Evolutionary conservation across 805 yeast species (phyloP), one percentile per base, ranked within the genome.

Genomic region (Isabelozyma pseudorhagii): DNA sequence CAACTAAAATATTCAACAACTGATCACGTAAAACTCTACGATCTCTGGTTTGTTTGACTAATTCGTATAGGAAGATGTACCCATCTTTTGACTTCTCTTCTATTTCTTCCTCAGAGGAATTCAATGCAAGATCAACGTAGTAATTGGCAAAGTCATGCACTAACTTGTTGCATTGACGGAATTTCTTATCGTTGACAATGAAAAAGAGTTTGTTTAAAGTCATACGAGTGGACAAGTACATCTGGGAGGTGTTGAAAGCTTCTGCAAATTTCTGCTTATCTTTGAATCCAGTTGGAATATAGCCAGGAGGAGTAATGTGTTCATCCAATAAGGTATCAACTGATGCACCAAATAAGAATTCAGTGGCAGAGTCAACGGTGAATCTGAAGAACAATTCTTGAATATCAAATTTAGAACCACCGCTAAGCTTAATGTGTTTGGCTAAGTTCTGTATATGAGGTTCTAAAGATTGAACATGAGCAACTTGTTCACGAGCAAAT

Each of bases 1-100:
- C 84, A 18, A 79, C 60, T 49, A 79, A 67, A 49, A 80, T 73
- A 57, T 77, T 79, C 60, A 79, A 66, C 40, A 77, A 67, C 62
- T 80, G 83, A 58, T 77, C 81, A 46, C 82, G 68, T 50, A 79
- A 72, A 14, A 71, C 68, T 46, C 52, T 62, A 17, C 79, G 78
- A 55, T 80, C 75, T 49, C 74, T 68, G 13, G 82, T 77, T 59
- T 77, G 76, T 60, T 74, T 72, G 45, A 69, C 77, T 51, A 79
- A 68, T 56, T 78, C 82, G 45, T 70, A 67, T 49, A 80, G 69
- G 60, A 79, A 78, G 10, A 76, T 71, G 53, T 75, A 79, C 18
- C 75, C 68, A 34, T 66, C 77, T 40, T 57, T 60, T 15, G 71
- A 66, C 49, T 46, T 51, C 53, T 58, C 57, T 39, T 60, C 72